Conservation (phyloP, 2,329 filamentous ascomycete genomes). For the Sphaceloma murrayae region DNA sequence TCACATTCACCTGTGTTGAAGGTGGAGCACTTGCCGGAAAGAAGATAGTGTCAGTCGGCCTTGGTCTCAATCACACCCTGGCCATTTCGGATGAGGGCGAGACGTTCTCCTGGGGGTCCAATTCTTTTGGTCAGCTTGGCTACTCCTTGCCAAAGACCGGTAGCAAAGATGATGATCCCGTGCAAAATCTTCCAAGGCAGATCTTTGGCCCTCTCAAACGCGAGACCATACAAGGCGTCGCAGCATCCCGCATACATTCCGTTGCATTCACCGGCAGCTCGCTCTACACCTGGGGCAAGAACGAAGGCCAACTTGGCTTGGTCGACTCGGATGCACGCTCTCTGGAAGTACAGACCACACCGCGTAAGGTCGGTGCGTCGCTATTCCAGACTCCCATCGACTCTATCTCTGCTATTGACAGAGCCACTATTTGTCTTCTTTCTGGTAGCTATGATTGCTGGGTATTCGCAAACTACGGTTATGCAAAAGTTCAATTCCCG, state of each 20-base stretch:
- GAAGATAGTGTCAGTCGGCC: conserved; percentile 64
- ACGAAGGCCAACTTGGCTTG: conserved; percentile 83
- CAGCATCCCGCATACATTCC: conserved; percentile 84
- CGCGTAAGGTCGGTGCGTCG: conserved; percentile 80
- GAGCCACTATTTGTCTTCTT: conserved; percentile 75
- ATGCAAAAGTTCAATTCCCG: conserved; percentile 80
- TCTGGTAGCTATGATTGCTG: conserved; percentile 76
- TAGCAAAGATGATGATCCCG: conserved; percentile 69
- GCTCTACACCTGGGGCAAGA: conserved; percentile 90
- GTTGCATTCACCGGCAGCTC: conserved; percentile 74
- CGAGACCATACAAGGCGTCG: conserved; percentile 68
- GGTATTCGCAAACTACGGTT: conserved; percentile 92
- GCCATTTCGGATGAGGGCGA: conserved; percentile 80
- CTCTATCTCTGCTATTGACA: conserved; percentile 80
- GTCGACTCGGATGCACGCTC: conserved; percentile 93
- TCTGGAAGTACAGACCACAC: conserved; percentile 69
- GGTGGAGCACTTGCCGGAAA: conserved; percentile 62
- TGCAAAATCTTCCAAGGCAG: conserved; percentile 72
- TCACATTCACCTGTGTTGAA: conserved; percentile 74
- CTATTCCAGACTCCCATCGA: conserved; percentile 63
- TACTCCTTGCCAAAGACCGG: conserved; percentile 62
- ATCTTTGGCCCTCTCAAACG: conserved; percentile 88
- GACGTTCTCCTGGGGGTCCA: conserved; percentile 90
- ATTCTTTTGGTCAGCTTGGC: conserved; percentile 74
- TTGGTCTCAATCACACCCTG: conserved; percentile 86